Percentiles rank a stretch among this genome's conserved stretches.
phyloP scores from a whole-genome alignment of 139 green algal genomes.

The Microglena sp. region DNA sequence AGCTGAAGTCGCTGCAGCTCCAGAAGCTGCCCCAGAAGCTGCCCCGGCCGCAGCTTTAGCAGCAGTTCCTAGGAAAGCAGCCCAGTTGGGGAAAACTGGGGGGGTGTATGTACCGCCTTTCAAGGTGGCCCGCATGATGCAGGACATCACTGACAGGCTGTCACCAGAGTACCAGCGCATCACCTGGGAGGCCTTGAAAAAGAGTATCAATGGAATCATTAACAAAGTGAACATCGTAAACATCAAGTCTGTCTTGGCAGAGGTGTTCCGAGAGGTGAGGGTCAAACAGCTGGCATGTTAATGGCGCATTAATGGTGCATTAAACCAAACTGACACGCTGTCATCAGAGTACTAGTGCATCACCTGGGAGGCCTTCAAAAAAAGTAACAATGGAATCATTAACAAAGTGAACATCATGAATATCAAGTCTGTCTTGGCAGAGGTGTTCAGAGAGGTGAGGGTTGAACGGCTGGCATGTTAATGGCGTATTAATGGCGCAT shows the following conservation, averaged over 20 bases:
- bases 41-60: too few species aligned
- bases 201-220: slow-evolving; percentile 92
- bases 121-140: slow-evolving; percentile 91
- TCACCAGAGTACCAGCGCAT: slow-evolving; percentile 73
- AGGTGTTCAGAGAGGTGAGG: slow-evolving; percentile 81
- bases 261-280: slow-evolving; percentile 81
- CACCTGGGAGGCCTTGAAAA: slow-evolving; percentile 80
- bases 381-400: slow-evolving; percentile 91
- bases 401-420: slow-evolving; percentile 96
- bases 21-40: too few species aligned
- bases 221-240: slow-evolving; percentile 96
- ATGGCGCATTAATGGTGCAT: too few species aligned
- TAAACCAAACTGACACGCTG: too few species aligned
- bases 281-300: background rate
- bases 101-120: slow-evolving; percentile 96
- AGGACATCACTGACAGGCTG: slow-evolving; percentile 50
- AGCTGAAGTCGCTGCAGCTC: too few species aligned
- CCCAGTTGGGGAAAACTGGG: slow-evolving; percentile 48
- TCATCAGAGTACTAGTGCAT: too few species aligned
- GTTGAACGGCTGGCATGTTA: background rate
- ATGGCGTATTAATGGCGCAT: too few species aligned
- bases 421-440: slow-evolving; percentile 87
- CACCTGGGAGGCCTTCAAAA: too few species aligned
- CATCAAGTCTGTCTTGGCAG: slow-evolving; percentile 87
- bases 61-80: background rate